These are phyloP conservation scores for Pythium pyrilobum DNA, from an alignment of 352 stramenopile genomes.

Conservation along the genomic window DNA sequence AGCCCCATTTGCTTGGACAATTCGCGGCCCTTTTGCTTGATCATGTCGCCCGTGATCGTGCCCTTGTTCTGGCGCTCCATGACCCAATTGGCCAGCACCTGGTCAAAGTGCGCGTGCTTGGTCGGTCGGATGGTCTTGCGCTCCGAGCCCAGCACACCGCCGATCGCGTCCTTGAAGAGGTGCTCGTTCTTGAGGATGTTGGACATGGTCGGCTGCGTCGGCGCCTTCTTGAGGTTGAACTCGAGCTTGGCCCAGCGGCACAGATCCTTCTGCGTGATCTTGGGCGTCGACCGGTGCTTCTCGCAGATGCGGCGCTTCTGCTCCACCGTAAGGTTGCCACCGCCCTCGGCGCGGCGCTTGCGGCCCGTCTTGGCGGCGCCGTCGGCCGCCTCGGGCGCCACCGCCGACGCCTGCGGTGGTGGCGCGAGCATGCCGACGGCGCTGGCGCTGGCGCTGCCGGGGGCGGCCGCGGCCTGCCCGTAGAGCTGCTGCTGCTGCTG, in stretches of 20 bases:
- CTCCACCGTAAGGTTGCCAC: slow-evolving; percentile 80
- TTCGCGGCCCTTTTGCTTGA: slow-evolving; percentile 81
- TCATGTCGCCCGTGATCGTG: slow-evolving; percentile 87
- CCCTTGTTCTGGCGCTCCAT: slow-evolving; percentile 86
- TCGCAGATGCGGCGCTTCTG: slow-evolving; percentile 87
- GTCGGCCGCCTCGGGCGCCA: not conserved
- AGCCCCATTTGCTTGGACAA: slow-evolving; percentile 80
- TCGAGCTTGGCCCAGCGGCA: slow-evolving; percentile 87
- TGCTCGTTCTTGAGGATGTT: slow-evolving; percentile 88
- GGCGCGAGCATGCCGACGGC: not conserved
- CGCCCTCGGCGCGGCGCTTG: slow-evolving; percentile 49
- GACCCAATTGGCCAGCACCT: slow-evolving; percentile 86
- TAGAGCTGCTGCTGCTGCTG: slow-evolving; percentile 23
- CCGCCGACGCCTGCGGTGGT: slow-evolving; percentile 5
- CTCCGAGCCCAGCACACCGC: slow-evolving; percentile 66
- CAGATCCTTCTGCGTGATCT: slow-evolving; percentile 87
- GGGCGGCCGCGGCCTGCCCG: slow-evolving; percentile 13
- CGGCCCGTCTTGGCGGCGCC: slow-evolving; percentile 23
- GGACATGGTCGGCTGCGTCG: slow-evolving; percentile 75
- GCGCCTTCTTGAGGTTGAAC: slow-evolving; percentile 80
- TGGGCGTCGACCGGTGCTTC: slow-evolving; percentile 80
- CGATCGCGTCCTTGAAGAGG: slow-evolving; percentile 80
- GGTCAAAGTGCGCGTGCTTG: slow-evolving; percentile 72
- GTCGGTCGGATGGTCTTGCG: slow-evolving; percentile 84
- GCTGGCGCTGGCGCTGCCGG: slow-evolving; percentile 15